Conservation (phyloP, 306 rosid genomes). For the Ochetophila trinervis region DNA sequence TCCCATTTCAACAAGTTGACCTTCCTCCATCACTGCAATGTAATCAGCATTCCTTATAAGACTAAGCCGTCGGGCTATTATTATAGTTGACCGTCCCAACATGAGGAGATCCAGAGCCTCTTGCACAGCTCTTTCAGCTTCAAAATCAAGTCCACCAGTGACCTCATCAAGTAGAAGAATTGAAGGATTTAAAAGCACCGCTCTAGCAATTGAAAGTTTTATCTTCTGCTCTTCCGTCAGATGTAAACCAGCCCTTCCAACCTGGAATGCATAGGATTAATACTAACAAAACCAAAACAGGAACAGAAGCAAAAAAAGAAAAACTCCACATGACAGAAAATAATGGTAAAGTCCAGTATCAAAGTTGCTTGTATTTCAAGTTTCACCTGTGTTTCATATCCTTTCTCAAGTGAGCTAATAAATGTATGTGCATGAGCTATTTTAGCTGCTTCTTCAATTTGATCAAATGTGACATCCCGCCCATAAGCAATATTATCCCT, state of each 20-base stretch:
- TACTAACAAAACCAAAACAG: slow-evolving; percentile 9
- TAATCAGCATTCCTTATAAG: slow-evolving; percentile 97
- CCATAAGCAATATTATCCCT: slow-evolving; percentile 99
- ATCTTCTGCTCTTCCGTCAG: slow-evolving; percentile 95
- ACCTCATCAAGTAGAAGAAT: slow-evolving; percentile 98
- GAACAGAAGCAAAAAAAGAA: too few relatives aligned
- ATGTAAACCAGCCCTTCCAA: slow-evolving; percentile 87
- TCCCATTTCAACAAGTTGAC: slow-evolving; percentile 97
- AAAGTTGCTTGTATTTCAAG: slow-evolving; percentile 17
- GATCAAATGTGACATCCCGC: slow-evolving; percentile 82
- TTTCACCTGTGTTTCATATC: slow-evolving; percentile 89
- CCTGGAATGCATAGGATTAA: slow-evolving; percentile 54
- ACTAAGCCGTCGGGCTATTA: slow-evolving; percentile 98
- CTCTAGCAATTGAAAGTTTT: slow-evolving; percentile 95
- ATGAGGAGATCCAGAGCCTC: slow-evolving; percentile 95
- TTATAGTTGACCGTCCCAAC: slow-evolving; percentile 97
- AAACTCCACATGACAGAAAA: slow-evolving; percentile 10
- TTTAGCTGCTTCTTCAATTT: slow-evolving; percentile 99
- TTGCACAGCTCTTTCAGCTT: slow-evolving; percentile 97
- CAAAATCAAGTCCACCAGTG: slow-evolving; percentile 99
- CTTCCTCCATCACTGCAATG: slow-evolving; percentile 99
- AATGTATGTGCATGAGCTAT: slow-evolving; percentile 98
- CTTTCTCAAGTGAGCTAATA: slow-evolving; percentile 82
- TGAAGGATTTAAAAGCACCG: slow-evolving; percentile 94
- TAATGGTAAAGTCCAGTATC: slow-evolving; percentile 11